Evolutionary conservation across 306 rosid genomes (phyloP).

Genomic region (Rosa lucieae): DNA sequence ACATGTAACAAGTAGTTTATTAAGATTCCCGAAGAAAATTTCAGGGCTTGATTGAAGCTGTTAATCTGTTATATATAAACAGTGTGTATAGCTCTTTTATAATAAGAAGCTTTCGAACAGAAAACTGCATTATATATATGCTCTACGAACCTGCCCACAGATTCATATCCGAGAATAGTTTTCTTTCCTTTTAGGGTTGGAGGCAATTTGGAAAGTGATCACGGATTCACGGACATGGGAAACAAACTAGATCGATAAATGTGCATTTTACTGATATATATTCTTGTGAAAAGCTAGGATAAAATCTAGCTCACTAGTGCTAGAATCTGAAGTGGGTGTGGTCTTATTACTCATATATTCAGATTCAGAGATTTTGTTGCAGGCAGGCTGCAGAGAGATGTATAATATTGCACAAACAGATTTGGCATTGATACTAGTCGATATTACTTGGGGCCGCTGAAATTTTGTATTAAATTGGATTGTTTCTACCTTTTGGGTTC

Average conservation of each 20-base stretch:
- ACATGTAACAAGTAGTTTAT: neutral
- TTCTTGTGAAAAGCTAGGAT: neutral
- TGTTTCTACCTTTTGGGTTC: neutral
- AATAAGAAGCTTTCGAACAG: neutral
- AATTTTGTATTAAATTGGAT: neutral
- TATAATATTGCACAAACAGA: neutral
- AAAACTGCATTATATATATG: no score
- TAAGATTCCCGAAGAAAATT: neutral
- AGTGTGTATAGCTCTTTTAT: neutral
- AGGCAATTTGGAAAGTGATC: neutral
- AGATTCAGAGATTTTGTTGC: neutral
- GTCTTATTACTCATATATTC: neutral
- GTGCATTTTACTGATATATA: neutral
- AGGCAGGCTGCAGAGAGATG: neutral
- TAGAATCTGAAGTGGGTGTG: neutral
- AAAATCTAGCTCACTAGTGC: neutral
- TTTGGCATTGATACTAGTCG: constrained; percentile 17
- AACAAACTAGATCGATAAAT: neutral
- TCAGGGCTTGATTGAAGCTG: neutral
- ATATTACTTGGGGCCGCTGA: neutral
- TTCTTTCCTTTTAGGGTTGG: neutral
- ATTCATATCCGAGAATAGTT: neutral
- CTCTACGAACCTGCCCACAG: neutral
- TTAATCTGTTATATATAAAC: neutral
- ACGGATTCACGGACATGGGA: constrained; percentile 5